Percentiles rank a stretch among this genome's conserved stretches.
These are phyloP conservation scores for Nitzschia sp. DNA, from an alignment of 108 stramenopile species.

Conservation along the genomic window DNA sequence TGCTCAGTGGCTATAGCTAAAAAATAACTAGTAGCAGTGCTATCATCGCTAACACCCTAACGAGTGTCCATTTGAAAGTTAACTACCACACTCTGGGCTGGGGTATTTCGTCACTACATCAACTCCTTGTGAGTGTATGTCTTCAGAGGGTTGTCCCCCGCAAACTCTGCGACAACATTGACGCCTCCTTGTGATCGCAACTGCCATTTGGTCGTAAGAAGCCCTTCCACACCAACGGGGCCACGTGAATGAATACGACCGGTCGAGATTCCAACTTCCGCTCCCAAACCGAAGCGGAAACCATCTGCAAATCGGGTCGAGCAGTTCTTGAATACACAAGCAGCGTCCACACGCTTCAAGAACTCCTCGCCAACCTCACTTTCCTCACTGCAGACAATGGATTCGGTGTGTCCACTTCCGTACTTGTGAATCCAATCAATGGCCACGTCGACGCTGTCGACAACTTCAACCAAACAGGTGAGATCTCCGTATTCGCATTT, in stretches of 20 bases:
- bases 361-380: constrained; percentile 81
- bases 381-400: constrained; percentile 90
- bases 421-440: constrained; percentile 92
- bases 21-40: too few relatives aligned
- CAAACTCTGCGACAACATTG: constrained; percentile 56
- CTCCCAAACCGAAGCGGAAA: constrained; percentile 96
- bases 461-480: constrained; percentile 93
- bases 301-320: constrained; percentile 98
- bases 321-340: constrained; percentile 98
- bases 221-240: constrained; percentile 96
- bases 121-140: constrained; percentile 74
- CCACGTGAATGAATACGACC: constrained; percentile 96
- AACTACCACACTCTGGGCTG: too few relatives aligned
- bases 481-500: constrained; percentile 93
- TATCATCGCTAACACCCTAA: too few relatives aligned
- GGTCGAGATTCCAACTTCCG: constrained; percentile 96
- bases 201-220: constrained; percentile 96
- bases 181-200: constrained; percentile 60
- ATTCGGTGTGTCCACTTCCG: constrained; percentile 95
- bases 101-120: constrained; percentile 25
- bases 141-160: constrained; percentile 53
- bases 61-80: too few relatives aligned
- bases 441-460: constrained; percentile 83
- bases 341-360: constrained; percentile 88
- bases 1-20: too few relatives aligned